Conservation (phyloP, 2,329 filamentous ascomycete species). For the Xylariales sp. region DNA sequence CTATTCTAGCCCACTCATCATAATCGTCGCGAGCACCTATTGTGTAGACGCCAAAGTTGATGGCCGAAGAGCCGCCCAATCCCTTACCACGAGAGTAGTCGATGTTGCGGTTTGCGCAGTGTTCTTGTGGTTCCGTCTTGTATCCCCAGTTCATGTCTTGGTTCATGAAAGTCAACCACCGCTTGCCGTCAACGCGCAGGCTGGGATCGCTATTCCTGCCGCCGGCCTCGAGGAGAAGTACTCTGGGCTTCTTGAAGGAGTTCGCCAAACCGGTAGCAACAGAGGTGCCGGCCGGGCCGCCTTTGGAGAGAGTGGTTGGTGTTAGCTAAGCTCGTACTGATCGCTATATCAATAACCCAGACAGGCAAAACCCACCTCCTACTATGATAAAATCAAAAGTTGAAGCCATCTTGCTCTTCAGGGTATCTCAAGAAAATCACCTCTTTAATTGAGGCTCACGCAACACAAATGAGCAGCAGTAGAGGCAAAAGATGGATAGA, state of each 20-base stretch:
- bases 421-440: neutral
- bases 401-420: neutral
- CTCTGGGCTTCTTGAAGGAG: slow-evolving; percentile 38
- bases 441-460: neutral
- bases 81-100: slow-evolving; percentile 46
- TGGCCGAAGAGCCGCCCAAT: slow-evolving; percentile 46
- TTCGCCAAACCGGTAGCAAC: slow-evolving; percentile 49
- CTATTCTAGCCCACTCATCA: slow-evolving; percentile 53
- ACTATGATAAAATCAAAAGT: neutral
- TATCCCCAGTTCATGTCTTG: slow-evolving; percentile 48
- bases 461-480: neutral
- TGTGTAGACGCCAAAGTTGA: slow-evolving; percentile 52
- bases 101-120: slow-evolving; percentile 37
- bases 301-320: too few species aligned
- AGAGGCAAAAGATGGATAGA: neutral
- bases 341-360: neutral
- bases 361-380: neutral
- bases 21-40: slow-evolving; percentile 57
- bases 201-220: slow-evolving; percentile 39
- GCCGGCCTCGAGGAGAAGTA: slow-evolving; percentile 61
- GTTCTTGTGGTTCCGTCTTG: slow-evolving; percentile 40
- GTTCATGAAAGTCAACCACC: slow-evolving; percentile 48
- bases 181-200: slow-evolving; percentile 47
- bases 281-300: slow-evolving; percentile 55
- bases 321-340: neutral